Percentiles rank a stretch among this genome's conserved stretches.
These are phyloP conservation scores for Ogataea nonfermentans DNA, from an alignment of 805 yeast genomes.

Conservation along the genomic window DNA sequence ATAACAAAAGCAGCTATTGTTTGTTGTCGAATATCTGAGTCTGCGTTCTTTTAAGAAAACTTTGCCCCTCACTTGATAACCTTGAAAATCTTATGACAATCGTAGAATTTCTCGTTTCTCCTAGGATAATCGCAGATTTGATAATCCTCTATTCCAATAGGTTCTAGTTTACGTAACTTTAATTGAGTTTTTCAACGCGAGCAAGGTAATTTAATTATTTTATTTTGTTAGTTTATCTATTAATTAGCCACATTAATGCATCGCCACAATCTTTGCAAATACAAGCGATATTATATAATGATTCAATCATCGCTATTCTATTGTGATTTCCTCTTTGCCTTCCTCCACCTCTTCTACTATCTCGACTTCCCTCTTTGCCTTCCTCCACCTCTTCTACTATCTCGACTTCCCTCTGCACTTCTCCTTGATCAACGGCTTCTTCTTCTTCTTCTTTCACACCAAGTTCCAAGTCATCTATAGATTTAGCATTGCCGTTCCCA, in stretches of 20 bases:
- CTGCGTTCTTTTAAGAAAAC: background rate
- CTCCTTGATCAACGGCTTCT: slow-evolving; percentile 7
- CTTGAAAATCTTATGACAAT: background rate
- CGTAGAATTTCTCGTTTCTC: slow-evolving; percentile 1
- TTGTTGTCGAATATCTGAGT: background rate
- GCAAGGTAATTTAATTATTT: too few relatives aligned
- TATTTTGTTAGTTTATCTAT: background rate
- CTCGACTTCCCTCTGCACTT: slow-evolving; percentile 3
- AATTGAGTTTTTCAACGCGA: slow-evolving; percentile 3
- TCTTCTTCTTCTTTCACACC: background rate
- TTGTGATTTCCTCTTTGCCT: too few relatives aligned
- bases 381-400: slow-evolving; percentile 1
- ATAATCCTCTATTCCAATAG: background rate
- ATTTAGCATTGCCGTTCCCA: background rate
- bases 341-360: slow-evolving; percentile 7
- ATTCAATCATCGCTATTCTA: too few relatives aligned
- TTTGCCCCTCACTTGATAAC: background rate
- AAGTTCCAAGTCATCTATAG: background rate
- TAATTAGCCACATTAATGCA: slow-evolving; percentile 5
- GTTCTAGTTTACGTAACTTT: slow-evolving; percentile 4
- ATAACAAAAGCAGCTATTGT: background rate
- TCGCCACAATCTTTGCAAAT: slow-evolving; percentile 1
- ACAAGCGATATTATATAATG: too few relatives aligned
- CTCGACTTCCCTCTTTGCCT: slow-evolving; percentile 5
- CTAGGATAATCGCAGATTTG: background rate